A percentile compares a stretch with the other conserved stretches of the same genome.
Conservation (phyloP, 202 grass and related monocot species). For the Miscanthus sacchariflorus region DNA sequence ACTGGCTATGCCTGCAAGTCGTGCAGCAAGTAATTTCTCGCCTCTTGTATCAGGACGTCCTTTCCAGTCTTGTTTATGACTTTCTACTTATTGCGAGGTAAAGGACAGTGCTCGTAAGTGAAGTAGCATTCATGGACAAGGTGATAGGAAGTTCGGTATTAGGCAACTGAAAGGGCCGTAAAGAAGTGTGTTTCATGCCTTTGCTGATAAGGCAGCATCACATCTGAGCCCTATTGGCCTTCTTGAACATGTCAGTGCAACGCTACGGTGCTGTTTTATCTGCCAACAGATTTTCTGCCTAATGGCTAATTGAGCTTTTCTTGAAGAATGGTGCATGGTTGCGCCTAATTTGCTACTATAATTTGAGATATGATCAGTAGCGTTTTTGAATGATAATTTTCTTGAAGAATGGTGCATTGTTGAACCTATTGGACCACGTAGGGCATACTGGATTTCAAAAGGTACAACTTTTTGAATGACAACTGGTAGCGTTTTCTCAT, state of each 20-base stretch:
- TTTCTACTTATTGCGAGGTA: slow-evolving; percentile 61
- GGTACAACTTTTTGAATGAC: no score
- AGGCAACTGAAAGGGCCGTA: not conserved
- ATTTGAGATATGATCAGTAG: no score
- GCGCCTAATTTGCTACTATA: no score
- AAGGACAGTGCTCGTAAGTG: slow-evolving; percentile 45
- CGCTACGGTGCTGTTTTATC: not conserved
- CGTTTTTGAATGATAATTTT: no score
- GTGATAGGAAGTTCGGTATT: no score
- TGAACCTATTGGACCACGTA: no score
- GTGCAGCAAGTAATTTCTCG: slow-evolving; percentile 64
- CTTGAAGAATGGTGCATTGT: no score
- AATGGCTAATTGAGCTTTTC: not conserved
- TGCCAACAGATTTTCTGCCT: not conserved
- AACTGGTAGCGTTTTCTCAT: no score
- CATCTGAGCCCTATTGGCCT: not conserved
- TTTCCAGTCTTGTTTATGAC: slow-evolving; percentile 42
- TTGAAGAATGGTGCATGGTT: not conserved
- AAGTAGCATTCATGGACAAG: not conserved
- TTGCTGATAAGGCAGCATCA: not conserved
- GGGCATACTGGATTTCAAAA: no score
- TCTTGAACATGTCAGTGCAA: not conserved
- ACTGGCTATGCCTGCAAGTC: slow-evolving; percentile 57
- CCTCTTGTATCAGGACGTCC: not conserved
- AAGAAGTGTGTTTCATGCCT: not conserved